phyloP scores from a whole-genome alignment of 352 stramenopile species.

The Phytophthora pluvialis region DNA sequence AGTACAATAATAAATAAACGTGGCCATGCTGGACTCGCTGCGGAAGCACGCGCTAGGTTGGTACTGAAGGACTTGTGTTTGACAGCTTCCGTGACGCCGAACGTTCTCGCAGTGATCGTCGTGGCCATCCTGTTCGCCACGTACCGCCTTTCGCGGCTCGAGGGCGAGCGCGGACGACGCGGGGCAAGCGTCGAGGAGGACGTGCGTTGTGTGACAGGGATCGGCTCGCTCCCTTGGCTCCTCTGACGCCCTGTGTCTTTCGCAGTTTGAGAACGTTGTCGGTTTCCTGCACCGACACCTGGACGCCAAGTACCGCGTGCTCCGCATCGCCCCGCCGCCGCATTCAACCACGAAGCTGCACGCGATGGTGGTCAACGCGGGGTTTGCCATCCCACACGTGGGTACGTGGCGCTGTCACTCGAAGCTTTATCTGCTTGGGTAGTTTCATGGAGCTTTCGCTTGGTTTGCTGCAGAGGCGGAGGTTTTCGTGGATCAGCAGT shows the following conservation, averaged over 20 bases:
- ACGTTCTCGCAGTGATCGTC: constrained; percentile 53
- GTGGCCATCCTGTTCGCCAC: constrained; percentile 63
- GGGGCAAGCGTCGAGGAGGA: constrained; percentile 45
- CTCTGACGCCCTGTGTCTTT: constrained; percentile 13
- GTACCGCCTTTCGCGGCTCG: constrained; percentile 66
- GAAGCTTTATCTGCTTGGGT: constrained; percentile 1
- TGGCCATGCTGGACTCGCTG: constrained; percentile 31
- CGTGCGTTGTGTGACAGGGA: constrained; percentile 21
- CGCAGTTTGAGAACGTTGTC: constrained; percentile 61
- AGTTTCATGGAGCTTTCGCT: constrained; percentile 6
- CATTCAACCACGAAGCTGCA: constrained; percentile 30
- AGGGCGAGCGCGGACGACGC: constrained; percentile 45
- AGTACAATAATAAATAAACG: too few species aligned
- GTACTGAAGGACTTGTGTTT: background rate
- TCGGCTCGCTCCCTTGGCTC: background rate
- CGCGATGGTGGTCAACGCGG: constrained; percentile 65
- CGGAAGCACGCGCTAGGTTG: constrained; percentile 51
- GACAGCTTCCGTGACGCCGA: too few species aligned
- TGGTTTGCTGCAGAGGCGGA: constrained; percentile 46
- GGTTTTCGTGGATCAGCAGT: constrained; percentile 53
- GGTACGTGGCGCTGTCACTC: constrained; percentile 38
- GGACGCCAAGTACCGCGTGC: constrained; percentile 60
- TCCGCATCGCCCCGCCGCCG: constrained; percentile 37
- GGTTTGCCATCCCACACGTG: constrained; percentile 55
- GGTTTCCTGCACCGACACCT: constrained; percentile 50